Percentiles rank a stretch among this genome's conserved stretches.
phyloP scores from a whole-genome alignment of 2,329 filamentous ascomycete genomes.

The Graphiopsis chlorocephala region DNA sequence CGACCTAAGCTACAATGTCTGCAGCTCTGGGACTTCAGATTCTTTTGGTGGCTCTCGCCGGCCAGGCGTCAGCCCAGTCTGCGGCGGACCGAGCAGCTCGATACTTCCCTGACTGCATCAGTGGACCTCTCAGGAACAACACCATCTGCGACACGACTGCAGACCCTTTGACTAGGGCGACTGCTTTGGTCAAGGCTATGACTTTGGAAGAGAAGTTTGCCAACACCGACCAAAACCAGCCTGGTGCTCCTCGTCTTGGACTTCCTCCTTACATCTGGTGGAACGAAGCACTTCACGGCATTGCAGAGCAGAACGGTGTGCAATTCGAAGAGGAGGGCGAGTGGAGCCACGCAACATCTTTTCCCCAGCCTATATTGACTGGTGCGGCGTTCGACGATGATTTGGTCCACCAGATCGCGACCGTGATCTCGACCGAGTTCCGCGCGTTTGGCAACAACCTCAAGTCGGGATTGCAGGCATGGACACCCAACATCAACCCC shows the following conservation, averaged over 20 bases:
- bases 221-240: constrained; percentile 47
- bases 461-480: constrained; percentile 56
- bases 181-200: constrained; percentile 51
- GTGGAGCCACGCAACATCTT: constrained; percentile 62
- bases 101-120: constrained; percentile 50
- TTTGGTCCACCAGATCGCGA: constrained; percentile 57
- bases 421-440: constrained; percentile 58
- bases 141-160: constrained; percentile 47
- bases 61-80: constrained; percentile 9
- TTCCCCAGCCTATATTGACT: constrained; percentile 62
- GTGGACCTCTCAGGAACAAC: constrained; percentile 50
- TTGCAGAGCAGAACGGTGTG: constrained; percentile 51
- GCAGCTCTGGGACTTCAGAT: constrained; percentile 11
- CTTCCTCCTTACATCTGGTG: constrained; percentile 61
- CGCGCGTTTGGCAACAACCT: constrained; percentile 64
- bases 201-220: constrained; percentile 55
- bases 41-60: constrained; percentile 12
- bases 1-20: constrained; percentile 9
- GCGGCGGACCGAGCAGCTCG: constrained; percentile 7
- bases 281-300: constrained; percentile 62
- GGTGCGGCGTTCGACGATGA: constrained; percentile 64
- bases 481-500: constrained; percentile 65
- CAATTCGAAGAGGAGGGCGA: constrained; percentile 52
- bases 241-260: constrained; percentile 55
- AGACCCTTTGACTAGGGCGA: constrained; percentile 33